A percentile compares a stretch with the other conserved stretches of the same genome.
These are phyloP conservation scores for Aspergillus pseudoglaucus DNA, from an alignment of 2,329 filamentous ascomycete species.

Conservation along the genomic window DNA sequence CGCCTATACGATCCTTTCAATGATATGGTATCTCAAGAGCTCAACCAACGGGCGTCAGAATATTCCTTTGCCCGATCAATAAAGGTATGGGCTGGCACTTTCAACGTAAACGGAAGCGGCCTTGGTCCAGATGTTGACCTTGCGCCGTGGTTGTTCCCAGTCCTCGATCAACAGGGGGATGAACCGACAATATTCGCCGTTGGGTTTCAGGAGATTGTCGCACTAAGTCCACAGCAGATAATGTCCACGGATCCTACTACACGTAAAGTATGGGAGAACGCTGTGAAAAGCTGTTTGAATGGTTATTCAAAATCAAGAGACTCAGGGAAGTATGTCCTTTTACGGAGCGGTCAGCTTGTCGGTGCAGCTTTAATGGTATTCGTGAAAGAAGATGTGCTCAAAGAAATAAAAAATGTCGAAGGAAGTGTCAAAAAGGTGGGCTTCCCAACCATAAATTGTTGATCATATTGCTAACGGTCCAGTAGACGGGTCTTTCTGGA, in stretches of 20 bases:
- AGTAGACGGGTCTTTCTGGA: conserved; percentile 76
- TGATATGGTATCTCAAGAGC: conserved; percentile 74
- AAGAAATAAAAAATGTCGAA: conserved; percentile 91
- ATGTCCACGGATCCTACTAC: conserved; percentile 94
- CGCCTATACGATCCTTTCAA: conserved; percentile 91
- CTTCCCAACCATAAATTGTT: not conserved
- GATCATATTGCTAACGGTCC: conserved; percentile 10
- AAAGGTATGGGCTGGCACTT: conserved; percentile 78
- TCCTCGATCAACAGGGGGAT: conserved; percentile 48
- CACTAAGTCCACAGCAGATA: conserved; percentile 93
- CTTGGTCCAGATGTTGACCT: conserved; percentile 72
- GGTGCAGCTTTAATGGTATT: conserved; percentile 90
- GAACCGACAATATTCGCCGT: conserved; percentile 83
- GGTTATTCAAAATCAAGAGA: conserved; percentile 57
- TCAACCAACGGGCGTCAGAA: conserved; percentile 59
- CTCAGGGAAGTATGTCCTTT: conserved; percentile 74
- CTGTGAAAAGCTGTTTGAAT: conserved; percentile 74
- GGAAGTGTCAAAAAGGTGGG: conserved; percentile 80
- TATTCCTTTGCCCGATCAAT: conserved; percentile 71
- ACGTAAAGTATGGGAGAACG: conserved; percentile 77
- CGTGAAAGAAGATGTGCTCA: conserved; percentile 69
- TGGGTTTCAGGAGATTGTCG: conserved; percentile 97
- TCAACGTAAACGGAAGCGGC: conserved; percentile 88
- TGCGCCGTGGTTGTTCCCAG: conserved; percentile 71
- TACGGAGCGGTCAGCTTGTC: conserved; percentile 89